Percentiles rank a stretch among this genome's conserved stretches.
phyloP scores from a whole-genome alignment of 352 stramenopile genomes.

The Pythium volutum region DNA sequence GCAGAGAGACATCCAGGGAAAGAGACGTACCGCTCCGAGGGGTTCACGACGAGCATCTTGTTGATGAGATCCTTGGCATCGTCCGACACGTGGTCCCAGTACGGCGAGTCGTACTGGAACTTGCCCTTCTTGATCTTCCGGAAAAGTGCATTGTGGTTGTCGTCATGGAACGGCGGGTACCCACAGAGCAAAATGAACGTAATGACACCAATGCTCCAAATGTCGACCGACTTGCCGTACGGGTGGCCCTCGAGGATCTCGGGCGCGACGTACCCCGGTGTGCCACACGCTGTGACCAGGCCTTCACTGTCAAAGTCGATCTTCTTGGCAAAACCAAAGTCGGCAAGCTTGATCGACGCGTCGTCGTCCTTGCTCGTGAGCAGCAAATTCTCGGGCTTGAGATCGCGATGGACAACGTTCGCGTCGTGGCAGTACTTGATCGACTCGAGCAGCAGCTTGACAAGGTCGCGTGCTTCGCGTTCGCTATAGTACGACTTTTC shows the following conservation, averaged over 20 bases:
- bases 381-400: constrained; percentile 85
- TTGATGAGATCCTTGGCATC: constrained; percentile 94
- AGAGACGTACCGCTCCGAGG: constrained; percentile 63
- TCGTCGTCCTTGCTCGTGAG: constrained; percentile 80
- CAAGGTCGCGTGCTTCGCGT: constrained; percentile 80
- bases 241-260: constrained; percentile 77
- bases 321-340: constrained; percentile 87
- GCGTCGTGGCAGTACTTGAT: constrained; percentile 89
- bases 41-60: constrained; percentile 91
- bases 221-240: constrained; percentile 83
- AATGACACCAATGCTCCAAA: constrained; percentile 91
- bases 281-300: constrained; percentile 76
- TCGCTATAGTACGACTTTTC: constrained; percentile 91
- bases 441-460: constrained; percentile 83
- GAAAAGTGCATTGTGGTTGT: constrained; percentile 94
- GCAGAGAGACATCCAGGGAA: background rate
- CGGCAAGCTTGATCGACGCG: constrained; percentile 81
- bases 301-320: constrained; percentile 71
- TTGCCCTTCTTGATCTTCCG: constrained; percentile 93
- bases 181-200: constrained; percentile 86
- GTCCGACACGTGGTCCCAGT: constrained; percentile 92
- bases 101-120: constrained; percentile 94
- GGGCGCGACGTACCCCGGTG: constrained; percentile 78
- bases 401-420: constrained; percentile 80
- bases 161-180: constrained; percentile 88